Evolutionary conservation across 2,329 filamentous ascomycete genomes (phyloP).

Genomic region (Chrysosphaeria jannelii): DNA sequence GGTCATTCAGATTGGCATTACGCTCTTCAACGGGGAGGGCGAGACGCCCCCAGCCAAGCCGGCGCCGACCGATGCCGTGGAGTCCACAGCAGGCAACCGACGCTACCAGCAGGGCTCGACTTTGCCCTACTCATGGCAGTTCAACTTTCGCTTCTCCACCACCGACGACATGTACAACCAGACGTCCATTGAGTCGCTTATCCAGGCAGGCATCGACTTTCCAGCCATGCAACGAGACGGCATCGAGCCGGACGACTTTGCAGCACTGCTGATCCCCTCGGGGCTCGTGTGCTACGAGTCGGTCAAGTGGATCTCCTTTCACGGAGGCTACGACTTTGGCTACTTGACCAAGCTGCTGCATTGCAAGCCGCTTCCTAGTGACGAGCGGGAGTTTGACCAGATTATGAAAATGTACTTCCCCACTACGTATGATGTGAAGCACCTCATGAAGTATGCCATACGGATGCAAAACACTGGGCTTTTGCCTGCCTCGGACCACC

Average conservation of each 20-base stretch:
- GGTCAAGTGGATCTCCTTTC: constrained; percentile 90
- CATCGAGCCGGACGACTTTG: constrained; percentile 74
- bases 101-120: constrained; percentile 8
- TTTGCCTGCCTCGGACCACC: constrained; percentile 29
- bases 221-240: constrained; percentile 56
- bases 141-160: constrained; percentile 92
- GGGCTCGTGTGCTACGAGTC: constrained; percentile 68
- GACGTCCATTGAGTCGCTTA: constrained; percentile 71
- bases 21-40: constrained; percentile 71
- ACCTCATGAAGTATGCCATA: constrained; percentile 73
- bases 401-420: constrained; percentile 85
- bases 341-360: constrained; percentile 87
- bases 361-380: constrained; percentile 53
- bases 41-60: constrained; percentile 52
- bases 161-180: constrained; percentile 96
- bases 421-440: constrained; percentile 84
- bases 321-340: constrained; percentile 93
- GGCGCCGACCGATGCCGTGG: constrained; percentile 13
- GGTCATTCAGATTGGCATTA: constrained; percentile 89
- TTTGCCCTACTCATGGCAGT: constrained; percentile 85
- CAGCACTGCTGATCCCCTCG: constrained; percentile 66
- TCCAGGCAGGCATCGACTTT: constrained; percentile 83
- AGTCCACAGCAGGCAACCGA: constrained; percentile 12
- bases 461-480: constrained; percentile 33
- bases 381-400: constrained; percentile 68